phyloP scores from a whole-genome alignment of 306 rosid genomes.

The Acacia melanoxylon region DNA sequence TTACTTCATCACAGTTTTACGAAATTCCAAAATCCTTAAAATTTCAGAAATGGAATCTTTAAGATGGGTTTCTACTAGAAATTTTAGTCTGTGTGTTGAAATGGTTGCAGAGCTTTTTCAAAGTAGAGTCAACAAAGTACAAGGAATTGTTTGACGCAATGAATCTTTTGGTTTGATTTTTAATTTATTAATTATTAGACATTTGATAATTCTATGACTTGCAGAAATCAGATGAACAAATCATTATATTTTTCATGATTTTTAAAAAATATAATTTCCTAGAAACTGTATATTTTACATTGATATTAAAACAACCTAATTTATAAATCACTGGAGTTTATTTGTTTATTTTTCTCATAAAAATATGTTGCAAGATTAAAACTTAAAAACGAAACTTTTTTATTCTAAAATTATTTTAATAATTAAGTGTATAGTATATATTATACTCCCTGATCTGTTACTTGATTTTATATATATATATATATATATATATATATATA shows the following conservation, averaged over 20 bases:
- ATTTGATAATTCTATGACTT: neutral
- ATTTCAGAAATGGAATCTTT: neutral
- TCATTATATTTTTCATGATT: no score
- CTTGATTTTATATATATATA: no score
- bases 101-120: neutral
- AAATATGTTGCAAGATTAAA: no score
- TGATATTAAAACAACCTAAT: neutral
- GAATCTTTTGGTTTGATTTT: neutral
- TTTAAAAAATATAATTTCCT: no score
- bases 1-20: neutral
- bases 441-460: no score
- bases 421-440: neutral
- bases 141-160: neutral
- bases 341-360: no score
- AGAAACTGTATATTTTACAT: neutral
- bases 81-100: no score
- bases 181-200: no score
- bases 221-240: neutral
- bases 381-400: no score
- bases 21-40: neutral
- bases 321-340: no score
- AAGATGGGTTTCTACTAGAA: neutral
- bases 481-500: no score
- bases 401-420: no score
- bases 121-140: neutral